Percentiles rank a stretch among this genome's conserved stretches.
These are phyloP conservation scores for Chalciporus pseudorubinellus DNA, from an alignment of 768 basidiomycete species.

Conservation along the genomic window DNA sequence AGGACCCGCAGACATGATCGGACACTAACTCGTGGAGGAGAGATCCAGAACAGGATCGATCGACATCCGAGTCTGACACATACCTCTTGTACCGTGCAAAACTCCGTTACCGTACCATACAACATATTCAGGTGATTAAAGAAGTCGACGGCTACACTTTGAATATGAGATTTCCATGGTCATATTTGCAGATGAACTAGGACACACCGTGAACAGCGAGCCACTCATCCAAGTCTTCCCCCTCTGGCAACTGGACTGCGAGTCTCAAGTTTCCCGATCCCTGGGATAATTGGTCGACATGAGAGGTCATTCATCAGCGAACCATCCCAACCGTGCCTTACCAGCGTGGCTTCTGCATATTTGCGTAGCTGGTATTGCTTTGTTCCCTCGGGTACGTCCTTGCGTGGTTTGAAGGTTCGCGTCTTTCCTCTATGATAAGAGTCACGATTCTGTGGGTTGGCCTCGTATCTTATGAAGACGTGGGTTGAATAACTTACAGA, in stretches of 20 bases:
- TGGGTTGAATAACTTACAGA: slow-evolving; percentile 50
- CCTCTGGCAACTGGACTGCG: slow-evolving; percentile 93
- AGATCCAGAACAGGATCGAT: slow-evolving; percentile 8
- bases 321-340: slow-evolving; percentile 27
- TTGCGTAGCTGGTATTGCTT: slow-evolving; percentile 98
- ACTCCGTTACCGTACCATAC: slow-evolving; percentile 97
- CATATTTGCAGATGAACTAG: background rate
- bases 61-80: slow-evolving; percentile 17
- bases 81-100: slow-evolving; percentile 93
- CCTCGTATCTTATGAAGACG: slow-evolving; percentile 7
- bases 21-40: slow-evolving; percentile 53
- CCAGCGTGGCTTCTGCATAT: slow-evolving; percentile 94
- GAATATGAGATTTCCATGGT: background rate
- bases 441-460: slow-evolving; percentile 9
- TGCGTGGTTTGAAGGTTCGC: slow-evolving; percentile 94
- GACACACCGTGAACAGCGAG: slow-evolving; percentile 94
- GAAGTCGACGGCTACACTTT: slow-evolving; percentile 87
- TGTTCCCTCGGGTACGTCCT: slow-evolving; percentile 92
- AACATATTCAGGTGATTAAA: slow-evolving; percentile 99
- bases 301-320: slow-evolving; percentile 8
- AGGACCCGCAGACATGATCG: slow-evolving; percentile 96
- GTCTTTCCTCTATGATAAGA: slow-evolving; percentile 68
- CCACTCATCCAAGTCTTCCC: slow-evolving; percentile 98
- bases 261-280: slow-evolving; percentile 93
- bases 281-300: slow-evolving; percentile 38